Evolutionary conservation across 345 rosid genomes (phyloP).

Genomic region (Conringia planisiliqua): DNA sequence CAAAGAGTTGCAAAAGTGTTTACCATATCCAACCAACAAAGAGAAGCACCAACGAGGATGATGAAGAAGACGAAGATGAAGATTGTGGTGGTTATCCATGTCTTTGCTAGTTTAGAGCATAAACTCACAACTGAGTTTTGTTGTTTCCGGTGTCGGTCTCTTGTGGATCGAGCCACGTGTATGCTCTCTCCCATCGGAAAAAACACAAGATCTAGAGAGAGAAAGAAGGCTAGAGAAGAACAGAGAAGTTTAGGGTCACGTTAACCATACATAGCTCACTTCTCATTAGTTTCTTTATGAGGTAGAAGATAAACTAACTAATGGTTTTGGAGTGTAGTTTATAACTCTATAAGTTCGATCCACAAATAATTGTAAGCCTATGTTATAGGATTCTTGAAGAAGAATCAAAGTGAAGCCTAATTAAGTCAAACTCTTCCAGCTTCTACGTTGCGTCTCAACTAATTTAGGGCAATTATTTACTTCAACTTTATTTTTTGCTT

Average conservation of each 20-base stretch:
- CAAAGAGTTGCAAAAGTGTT: background rate
- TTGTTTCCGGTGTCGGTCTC: background rate
- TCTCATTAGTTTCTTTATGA: background rate
- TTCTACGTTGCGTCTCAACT: conserved; percentile 10
- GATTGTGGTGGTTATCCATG: background rate
- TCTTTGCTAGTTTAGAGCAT: background rate
- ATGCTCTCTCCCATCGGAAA: conserved; percentile 16
- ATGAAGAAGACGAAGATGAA: background rate
- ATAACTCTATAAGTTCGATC: too few relatives aligned
- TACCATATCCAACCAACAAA: background rate
- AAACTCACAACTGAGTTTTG: background rate
- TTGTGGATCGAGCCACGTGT: conserved; percentile 9
- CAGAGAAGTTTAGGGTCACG: background rate
- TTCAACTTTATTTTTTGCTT: background rate
- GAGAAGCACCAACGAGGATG: background rate
- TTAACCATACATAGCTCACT: background rate
- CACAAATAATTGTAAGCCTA: background rate
- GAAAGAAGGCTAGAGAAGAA: background rate
- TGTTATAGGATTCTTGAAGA: background rate
- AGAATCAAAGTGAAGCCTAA: conserved; percentile 1
- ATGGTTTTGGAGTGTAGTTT: background rate
- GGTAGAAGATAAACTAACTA: background rate
- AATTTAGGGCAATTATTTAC: background rate
- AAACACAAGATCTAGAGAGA: conserved; percentile 1
- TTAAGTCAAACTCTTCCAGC: conserved; percentile 8